Evolutionary conservation across 2,329 filamentous ascomycete species (phyloP).

Genomic region (Microascus cirrosus): DNA sequence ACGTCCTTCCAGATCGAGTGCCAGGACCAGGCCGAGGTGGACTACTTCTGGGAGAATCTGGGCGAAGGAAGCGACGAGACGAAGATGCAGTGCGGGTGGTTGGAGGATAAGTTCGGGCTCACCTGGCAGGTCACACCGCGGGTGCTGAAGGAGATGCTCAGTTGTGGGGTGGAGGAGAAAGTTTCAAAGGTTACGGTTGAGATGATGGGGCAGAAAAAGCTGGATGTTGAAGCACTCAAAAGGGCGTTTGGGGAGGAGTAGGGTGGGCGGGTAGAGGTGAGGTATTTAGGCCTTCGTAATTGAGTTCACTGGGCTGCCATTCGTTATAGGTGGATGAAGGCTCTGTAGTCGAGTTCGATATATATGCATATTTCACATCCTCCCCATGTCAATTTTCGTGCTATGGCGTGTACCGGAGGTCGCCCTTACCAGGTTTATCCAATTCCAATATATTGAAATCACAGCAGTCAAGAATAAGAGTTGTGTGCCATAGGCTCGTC

Average conservation of each 20-base stretch:
- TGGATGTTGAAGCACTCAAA: conserved; percentile 25
- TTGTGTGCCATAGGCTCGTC: too few relatives aligned
- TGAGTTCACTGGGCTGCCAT: too few relatives aligned
- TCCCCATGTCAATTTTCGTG: too few relatives aligned
- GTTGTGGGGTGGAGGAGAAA: conserved; percentile 20
- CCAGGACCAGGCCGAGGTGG: conserved; percentile 31
- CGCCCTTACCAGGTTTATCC: too few relatives aligned
- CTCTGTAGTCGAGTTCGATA: too few relatives aligned
- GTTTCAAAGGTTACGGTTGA: conserved; percentile 17
- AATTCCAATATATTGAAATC: too few relatives aligned
- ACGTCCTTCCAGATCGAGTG: conserved; percentile 32
- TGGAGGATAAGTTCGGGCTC: conserved; percentile 32
- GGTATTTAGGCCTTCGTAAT: too few relatives aligned
- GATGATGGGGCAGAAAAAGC: conserved; percentile 31
- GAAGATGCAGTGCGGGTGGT: conserved; percentile 30
- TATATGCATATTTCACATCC: too few relatives aligned
- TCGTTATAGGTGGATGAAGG: too few relatives aligned
- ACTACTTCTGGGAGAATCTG: conserved; percentile 33
- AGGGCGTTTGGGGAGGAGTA: conserved; percentile 13
- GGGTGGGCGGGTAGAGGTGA: neutral
- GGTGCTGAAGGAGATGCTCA: conserved; percentile 20
- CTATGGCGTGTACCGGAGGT: too few relatives aligned
- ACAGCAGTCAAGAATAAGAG: too few relatives aligned
- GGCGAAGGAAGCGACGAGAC: conserved; percentile 23
- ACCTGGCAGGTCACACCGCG: conserved; percentile 34